A percentile compares a stretch with the other conserved stretches of the same genome.
Evolutionary conservation across 1,284 basidiomycete genomes (phyloP).

Genomic region (Naganishia sp.): DNA sequence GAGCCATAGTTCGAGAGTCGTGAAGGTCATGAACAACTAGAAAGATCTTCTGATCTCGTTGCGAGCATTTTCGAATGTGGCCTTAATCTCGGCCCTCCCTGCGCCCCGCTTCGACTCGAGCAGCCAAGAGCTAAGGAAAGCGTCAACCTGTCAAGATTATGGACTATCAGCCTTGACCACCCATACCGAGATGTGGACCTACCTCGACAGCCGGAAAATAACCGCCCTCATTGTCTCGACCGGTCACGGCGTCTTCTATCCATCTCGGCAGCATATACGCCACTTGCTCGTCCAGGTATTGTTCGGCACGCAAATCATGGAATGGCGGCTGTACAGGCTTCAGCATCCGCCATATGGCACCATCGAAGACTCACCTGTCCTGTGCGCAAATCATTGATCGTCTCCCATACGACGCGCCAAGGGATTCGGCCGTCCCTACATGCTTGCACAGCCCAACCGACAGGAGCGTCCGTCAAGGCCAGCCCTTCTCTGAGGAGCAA

Average conservation of each 20-base stretch:
- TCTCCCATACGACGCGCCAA: conserved; percentile 30
- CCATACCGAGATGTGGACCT: neutral
- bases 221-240: conserved; percentile 21
- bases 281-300: conserved; percentile 50
- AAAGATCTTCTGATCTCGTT: conserved; percentile 26
- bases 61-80: conserved; percentile 24
- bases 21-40: neutral
- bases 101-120: conserved; percentile 22
- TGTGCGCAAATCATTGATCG: conserved; percentile 20
- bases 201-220: conserved; percentile 39
- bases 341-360: neutral
- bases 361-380: conserved; percentile 28
- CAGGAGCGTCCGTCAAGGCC: conserved; percentile 5
- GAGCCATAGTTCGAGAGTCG: no score
- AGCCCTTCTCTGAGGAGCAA: conserved; percentile 10
- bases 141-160: conserved; percentile 22
- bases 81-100: conserved; percentile 16
- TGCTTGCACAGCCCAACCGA: conserved; percentile 30
- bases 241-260: conserved; percentile 34
- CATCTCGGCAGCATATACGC: conserved; percentile 39
- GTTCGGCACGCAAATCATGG: conserved; percentile 23
- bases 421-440: conserved; percentile 26
- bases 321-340: conserved; percentile 28
- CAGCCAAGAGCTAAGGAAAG: conserved; percentile 30
- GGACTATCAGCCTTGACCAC: neutral